phyloP scores from a whole-genome alignment of 768 basidiomycete genomes.

The Symmetrospora coprosmae region DNA sequence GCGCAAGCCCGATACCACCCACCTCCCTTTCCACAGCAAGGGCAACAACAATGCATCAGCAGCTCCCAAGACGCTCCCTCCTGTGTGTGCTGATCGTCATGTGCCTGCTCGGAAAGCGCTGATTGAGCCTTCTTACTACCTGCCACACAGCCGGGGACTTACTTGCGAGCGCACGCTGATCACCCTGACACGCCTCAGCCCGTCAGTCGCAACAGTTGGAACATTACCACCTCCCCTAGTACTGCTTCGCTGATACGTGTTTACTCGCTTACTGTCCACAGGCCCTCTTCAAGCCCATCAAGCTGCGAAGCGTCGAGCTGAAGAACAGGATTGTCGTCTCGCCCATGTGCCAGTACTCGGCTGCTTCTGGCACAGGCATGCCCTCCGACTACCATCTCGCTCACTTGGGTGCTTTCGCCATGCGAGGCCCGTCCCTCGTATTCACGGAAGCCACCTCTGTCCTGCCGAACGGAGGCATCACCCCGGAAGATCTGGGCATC shows the following conservation, averaged over 20 bases:
- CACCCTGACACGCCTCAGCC: constrained; percentile 15
- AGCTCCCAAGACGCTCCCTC: background rate
- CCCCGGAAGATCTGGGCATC: constrained; percentile 43
- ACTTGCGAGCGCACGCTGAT: background rate
- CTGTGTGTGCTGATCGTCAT: background rate
- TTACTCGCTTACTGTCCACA: no score
- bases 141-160: background rate
- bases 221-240: no score
- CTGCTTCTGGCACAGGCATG: constrained; percentile 30
- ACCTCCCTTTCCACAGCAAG: background rate
- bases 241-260: no score
- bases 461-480: constrained; percentile 28
- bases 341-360: constrained; percentile 20
- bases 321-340: constrained; percentile 19
- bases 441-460: constrained; percentile 55
- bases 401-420: constrained; percentile 52
- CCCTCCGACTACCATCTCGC: constrained; percentile 70
- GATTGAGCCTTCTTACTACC: no score
- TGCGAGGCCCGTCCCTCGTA: constrained; percentile 56
- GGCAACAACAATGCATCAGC: no score
- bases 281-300: constrained; percentile 11
- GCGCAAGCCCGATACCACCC: background rate
- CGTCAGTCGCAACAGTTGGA: no score
- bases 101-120: no score
- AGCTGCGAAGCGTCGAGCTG: constrained; percentile 5